Evolutionary conservation across 805 yeast genomes (phyloP).

Genomic region (Cyberlindnera sargentensis): DNA sequence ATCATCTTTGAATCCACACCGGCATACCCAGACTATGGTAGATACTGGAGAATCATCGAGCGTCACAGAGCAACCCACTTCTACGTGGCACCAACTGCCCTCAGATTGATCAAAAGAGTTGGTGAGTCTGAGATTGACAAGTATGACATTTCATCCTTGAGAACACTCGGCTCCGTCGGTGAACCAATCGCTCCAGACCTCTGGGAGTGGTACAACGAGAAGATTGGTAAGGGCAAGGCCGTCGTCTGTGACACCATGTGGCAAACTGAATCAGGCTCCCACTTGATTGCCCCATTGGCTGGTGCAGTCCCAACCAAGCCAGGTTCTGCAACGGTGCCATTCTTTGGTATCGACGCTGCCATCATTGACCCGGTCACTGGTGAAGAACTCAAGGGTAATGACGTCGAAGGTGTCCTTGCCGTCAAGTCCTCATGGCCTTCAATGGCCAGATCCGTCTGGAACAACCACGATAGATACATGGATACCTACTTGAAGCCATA

Average conservation of each 20-base stretch:
- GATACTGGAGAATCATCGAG: slow-evolving; percentile 96
- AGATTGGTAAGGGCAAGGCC: slow-evolving; percentile 83
- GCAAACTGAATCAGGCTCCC: slow-evolving; percentile 98
- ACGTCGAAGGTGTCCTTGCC: slow-evolving; percentile 95
- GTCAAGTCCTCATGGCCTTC: slow-evolving; percentile 94
- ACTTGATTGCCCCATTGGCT: slow-evolving; percentile 88
- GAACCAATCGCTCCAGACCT: slow-evolving; percentile 98
- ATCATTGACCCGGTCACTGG: slow-evolving; percentile 94
- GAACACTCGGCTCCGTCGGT: slow-evolving; percentile 95
- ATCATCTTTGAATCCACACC: slow-evolving; percentile 97
- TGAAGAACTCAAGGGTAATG: slow-evolving; percentile 73
- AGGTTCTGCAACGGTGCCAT: slow-evolving; percentile 94
- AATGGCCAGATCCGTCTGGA: slow-evolving; percentile 95
- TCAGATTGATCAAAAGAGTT: slow-evolving; percentile 83
- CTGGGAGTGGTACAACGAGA: slow-evolving; percentile 97
- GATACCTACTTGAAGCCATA: slow-evolving; percentile 93
- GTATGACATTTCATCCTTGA: slow-evolving; percentile 77
- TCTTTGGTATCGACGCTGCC: slow-evolving; percentile 88
- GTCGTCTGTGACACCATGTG: slow-evolving; percentile 96
- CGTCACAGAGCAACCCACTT: slow-evolving; percentile 89
- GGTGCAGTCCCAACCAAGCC: slow-evolving; percentile 95
- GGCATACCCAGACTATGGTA: slow-evolving; percentile 88
- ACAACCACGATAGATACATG: slow-evolving; percentile 76
- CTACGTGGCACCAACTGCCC: slow-evolving; percentile 97
- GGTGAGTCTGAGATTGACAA: slow-evolving; percentile 79